phyloP scores from a whole-genome alignment of 192 early-diverging fungal species.

The Coemansia sp. region DNA sequence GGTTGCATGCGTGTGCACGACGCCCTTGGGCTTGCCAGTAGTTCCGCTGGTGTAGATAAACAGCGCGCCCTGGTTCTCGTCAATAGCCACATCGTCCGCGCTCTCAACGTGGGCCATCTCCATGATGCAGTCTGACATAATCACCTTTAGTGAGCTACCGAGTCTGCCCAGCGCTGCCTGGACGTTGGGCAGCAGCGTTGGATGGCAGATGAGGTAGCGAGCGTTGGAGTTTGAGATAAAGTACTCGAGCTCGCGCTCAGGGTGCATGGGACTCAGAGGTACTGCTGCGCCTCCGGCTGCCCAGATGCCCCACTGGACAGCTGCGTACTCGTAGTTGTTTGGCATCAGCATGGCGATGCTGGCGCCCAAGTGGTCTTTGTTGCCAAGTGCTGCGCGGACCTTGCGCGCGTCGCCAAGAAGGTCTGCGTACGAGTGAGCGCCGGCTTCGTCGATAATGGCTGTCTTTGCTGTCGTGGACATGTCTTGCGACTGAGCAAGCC shows the following conservation, averaged over 20 bases:
- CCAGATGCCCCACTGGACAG: conserved; percentile 77
- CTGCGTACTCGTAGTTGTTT: conserved; percentile 69
- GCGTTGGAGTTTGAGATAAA: conserved; percentile 70
- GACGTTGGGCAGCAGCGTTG: conserved; percentile 29
- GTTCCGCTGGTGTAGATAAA: conserved; percentile 84
- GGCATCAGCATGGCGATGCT: conserved; percentile 56
- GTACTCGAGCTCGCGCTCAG: conserved; percentile 75
- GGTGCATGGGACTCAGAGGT: conserved; percentile 73
- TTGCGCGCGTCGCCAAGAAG: conserved; percentile 45
- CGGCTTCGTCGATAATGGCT: conserved; percentile 45
- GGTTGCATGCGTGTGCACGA: conserved; percentile 70
- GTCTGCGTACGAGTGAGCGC: conserved; percentile 40
- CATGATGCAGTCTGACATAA: conserved; percentile 26
- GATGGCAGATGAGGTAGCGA: conserved; percentile 63
- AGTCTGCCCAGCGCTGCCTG: conserved; percentile 45
- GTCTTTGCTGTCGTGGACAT: conserved; percentile 9
- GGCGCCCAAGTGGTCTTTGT: conserved; percentile 25
- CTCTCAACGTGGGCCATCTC: neutral
- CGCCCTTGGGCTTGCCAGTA: conserved; percentile 81
- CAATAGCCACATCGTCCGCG: conserved; percentile 17
- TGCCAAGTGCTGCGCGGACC: conserved; percentile 34
- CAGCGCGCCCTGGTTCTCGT: conserved; percentile 60
- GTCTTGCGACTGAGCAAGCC: conserved; percentile 15
- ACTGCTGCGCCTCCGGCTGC: conserved; percentile 80
- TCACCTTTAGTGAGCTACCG: conserved; percentile 11